A percentile compares a stretch with the other conserved stretches of the same genome.
Evolutionary conservation across 1,139 yeast genomes (phyloP).

Genomic region (Meyerozyma athensensis): DNA sequence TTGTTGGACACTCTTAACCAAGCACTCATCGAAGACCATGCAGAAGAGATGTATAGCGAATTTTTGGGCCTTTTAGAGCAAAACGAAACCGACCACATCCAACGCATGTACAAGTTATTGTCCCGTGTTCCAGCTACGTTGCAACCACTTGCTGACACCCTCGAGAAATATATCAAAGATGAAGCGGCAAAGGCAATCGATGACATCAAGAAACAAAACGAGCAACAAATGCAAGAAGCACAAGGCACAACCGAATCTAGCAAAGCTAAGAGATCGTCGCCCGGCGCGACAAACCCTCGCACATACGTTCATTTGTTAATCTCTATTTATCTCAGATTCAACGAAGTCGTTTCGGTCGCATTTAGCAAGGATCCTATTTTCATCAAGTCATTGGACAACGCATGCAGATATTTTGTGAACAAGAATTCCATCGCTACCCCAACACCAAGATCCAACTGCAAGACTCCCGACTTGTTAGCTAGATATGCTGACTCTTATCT

Average conservation of each 20-base stretch:
- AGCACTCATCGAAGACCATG: slow-evolving; percentile 75
- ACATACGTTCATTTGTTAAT: slow-evolving; percentile 75
- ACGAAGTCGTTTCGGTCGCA: slow-evolving; percentile 61
- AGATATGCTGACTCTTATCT: slow-evolving; percentile 81
- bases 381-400: slow-evolving; percentile 84
- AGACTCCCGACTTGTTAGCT: slow-evolving; percentile 89
- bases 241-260: slow-evolving; percentile 11
- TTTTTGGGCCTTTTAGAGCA: slow-evolving; percentile 70
- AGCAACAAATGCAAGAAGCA: slow-evolving; percentile 26
- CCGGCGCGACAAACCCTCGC: slow-evolving; percentile 54
- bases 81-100: slow-evolving; percentile 71
- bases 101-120: slow-evolving; percentile 72
- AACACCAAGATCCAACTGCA: slow-evolving; percentile 40
- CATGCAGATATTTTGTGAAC: slow-evolving; percentile 83
- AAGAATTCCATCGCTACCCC: slow-evolving; percentile 77
- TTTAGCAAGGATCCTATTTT: slow-evolving; percentile 75
- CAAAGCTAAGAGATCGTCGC: slow-evolving; percentile 20
- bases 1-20: slow-evolving; percentile 71
- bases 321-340: slow-evolving; percentile 62
- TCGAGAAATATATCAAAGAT: slow-evolving; percentile 68
- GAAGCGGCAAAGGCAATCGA: slow-evolving; percentile 70
- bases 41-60: slow-evolving; percentile 71
- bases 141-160: slow-evolving; percentile 69
- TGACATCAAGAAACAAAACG: slow-evolving; percentile 50
- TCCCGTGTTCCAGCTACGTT: slow-evolving; percentile 71